A percentile compares a stretch with the other conserved stretches of the same genome.
Conservation (phyloP, 805 yeast species). For the Cyberlindnera nakhonratchasimensis region DNA sequence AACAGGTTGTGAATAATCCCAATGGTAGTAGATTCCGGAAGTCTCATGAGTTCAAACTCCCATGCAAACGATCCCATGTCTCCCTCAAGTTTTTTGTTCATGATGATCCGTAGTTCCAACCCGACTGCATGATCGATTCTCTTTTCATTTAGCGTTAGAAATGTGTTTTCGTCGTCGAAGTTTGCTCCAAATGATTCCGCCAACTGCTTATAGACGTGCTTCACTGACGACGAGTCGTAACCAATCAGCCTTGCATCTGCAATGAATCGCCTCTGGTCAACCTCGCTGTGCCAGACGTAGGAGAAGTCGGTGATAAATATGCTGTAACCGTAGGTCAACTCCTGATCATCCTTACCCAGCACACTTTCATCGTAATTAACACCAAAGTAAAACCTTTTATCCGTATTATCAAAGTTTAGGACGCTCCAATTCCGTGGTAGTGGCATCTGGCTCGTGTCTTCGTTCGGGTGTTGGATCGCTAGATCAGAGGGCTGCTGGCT, state of each 20-base stretch:
- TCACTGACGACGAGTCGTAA: constrained; percentile 13
- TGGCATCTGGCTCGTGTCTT: not conserved
- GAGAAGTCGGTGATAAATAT: constrained; percentile 24
- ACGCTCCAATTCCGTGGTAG: constrained; percentile 19
- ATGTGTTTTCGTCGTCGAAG: constrained; percentile 13
- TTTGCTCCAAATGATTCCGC: constrained; percentile 14
- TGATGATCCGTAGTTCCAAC: constrained; percentile 18
- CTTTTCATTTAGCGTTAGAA: constrained; percentile 8
- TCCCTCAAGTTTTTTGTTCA: constrained; percentile 5
- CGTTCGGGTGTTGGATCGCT: not conserved
- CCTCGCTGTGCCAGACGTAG: constrained; percentile 25
- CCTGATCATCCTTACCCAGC: not conserved
- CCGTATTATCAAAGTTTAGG: constrained; percentile 8
- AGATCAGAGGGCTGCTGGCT: not conserved
- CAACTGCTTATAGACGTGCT: constrained; percentile 13
- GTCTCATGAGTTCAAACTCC: constrained; percentile 22
- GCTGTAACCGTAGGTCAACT: not conserved
- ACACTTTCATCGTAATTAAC: constrained; percentile 14
- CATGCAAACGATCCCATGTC: constrained; percentile 17
- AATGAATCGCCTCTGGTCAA: constrained; percentile 15
- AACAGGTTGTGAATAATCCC: constrained; percentile 22
- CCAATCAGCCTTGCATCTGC: constrained; percentile 19
- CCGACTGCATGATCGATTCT: constrained; percentile 21
- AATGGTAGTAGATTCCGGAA: constrained; percentile 24
- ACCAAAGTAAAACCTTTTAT: constrained; percentile 21